Evolutionary conservation across 2,329 filamentous ascomycete genomes (phyloP), one percentile per base, ranked within the genome.

Genomic region (Arthrobotrys sphaeroides): DNA sequence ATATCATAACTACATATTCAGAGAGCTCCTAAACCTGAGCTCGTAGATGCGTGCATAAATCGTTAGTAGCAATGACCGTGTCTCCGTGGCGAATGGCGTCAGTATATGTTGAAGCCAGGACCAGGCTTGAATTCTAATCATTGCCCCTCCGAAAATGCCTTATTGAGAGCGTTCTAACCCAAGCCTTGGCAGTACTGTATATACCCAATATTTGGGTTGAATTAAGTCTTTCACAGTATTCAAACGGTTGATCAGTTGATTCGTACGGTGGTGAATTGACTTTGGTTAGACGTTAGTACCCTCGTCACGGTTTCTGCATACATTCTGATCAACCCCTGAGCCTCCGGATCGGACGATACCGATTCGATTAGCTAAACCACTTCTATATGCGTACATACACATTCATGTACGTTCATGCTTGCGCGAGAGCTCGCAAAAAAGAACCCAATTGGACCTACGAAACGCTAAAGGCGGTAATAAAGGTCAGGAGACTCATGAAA

Each of bases 401-500:
- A 6, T 20, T 5, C 18, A 18, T 43, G n/a, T 20, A 43, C 16
- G 20, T 55, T 10, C 28, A 5, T 33, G 43, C 9, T 18, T 49
- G 16, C 43, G 28, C n/a, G 57, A 59, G 62, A 53, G 55, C 65
- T 64, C 57, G 16, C 43, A 38, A 24, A 51, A 31, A 38, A 24
- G 40, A 31, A 26, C 9, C 33, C 40, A 49, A 42, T 45, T 12
- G 9, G n/a, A n/a, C n/a, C n/a, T n/a, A n/a, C n/a, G n/a, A n/a
- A n/a, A 28, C 12, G 22, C n/a, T 38, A 42, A 57, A 73, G 47
- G 55, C 51, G 60, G 45, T 64, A 55, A 9, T 13, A 6, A 9
- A 13, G 33, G 61, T 67, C 61, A 66, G 33, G 61, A 62, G 51
- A 61, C 43, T 33, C 24, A 28, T 33, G 3, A 38, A 55, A 45